Conservation (phyloP, 805 yeast genomes). For the Barnettozyma sucrosica region DNA sequence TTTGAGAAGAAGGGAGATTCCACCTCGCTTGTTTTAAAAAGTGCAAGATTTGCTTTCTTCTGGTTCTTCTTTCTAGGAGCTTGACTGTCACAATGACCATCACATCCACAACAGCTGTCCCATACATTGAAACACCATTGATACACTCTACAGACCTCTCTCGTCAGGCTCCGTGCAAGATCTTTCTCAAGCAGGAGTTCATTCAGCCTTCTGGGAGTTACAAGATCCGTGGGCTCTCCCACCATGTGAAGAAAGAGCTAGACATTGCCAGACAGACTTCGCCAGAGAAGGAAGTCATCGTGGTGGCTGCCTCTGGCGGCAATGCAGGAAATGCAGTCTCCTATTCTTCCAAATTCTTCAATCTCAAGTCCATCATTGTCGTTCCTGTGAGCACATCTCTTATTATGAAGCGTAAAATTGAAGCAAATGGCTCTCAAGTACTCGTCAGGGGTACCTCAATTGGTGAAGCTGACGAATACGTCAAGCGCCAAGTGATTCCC, state of each 20-base stretch:
- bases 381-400: conserved; percentile 47
- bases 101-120: conserved; percentile 3
- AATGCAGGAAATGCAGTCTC: conserved; percentile 54
- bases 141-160: conserved; percentile 30
- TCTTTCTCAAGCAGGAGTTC: conserved; percentile 44
- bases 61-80: not conserved
- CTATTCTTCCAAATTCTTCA: conserved; percentile 34
- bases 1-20: not conserved
- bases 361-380: conserved; percentile 46
- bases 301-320: conserved; percentile 51
- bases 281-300: conserved; percentile 29
- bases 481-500: conserved; percentile 29
- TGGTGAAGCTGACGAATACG: conserved; percentile 45
- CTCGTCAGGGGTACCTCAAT: conserved; percentile 40
- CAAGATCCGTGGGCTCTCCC: conserved; percentile 51
- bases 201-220: conserved; percentile 55
- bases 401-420: conserved; percentile 41
- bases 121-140: conserved; percentile 32
- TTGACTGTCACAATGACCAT: conserved; percentile 3
- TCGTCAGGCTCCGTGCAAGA: conserved; percentile 30
- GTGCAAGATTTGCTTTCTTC: not conserved
- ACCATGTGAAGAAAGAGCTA: conserved; percentile 34
- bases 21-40: not conserved
- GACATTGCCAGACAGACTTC: conserved; percentile 22
- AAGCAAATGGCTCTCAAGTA: conserved; percentile 45